Percentiles rank a stretch among this genome's conserved stretches.
phyloP scores from a whole-genome alignment of 352 stramenopile species.

The Globisporangium apiculatum region DNA sequence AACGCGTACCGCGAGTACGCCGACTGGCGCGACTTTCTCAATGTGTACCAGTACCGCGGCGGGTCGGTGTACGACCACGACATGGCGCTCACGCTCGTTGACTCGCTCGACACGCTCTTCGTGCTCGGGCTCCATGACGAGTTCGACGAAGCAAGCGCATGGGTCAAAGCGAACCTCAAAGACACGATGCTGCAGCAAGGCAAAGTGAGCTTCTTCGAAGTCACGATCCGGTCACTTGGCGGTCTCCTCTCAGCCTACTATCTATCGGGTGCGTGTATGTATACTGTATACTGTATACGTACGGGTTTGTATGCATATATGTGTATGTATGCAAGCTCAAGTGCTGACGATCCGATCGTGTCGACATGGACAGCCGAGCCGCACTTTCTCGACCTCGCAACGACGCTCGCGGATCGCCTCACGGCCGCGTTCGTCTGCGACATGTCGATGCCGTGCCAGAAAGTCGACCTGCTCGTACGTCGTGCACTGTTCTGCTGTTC shows the following conservation, averaged over 20 bases:
- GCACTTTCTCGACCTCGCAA: slow-evolving; percentile 38
- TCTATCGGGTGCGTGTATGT: slow-evolving; percentile 24
- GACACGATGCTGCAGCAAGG: slow-evolving; percentile 23
- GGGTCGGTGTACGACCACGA: slow-evolving; percentile 37
- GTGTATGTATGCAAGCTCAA: too few species aligned
- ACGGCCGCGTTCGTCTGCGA: slow-evolving; percentile 28
- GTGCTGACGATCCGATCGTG: neutral
- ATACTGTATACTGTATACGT: too few species aligned
- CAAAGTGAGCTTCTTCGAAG: slow-evolving; percentile 54
- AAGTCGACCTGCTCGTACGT: slow-evolving; percentile 33
- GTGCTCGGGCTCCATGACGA: slow-evolving; percentile 53
- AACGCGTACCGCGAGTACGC: slow-evolving; percentile 33
- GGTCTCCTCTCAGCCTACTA: slow-evolving; percentile 49
- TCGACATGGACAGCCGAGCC: neutral
- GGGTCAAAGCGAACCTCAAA: slow-evolving; percentile 37
- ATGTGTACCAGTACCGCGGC: slow-evolving; percentile 17
- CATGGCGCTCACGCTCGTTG: slow-evolving; percentile 56
- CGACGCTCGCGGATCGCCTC: slow-evolving; percentile 26
- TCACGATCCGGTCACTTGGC: slow-evolving; percentile 50
- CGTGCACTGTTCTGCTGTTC: neutral
- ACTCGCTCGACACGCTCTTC: slow-evolving; percentile 67
- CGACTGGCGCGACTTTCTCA: slow-evolving; percentile 32
- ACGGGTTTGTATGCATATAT: too few species aligned
- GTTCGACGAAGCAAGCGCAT: slow-evolving; percentile 51
- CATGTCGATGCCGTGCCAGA: slow-evolving; percentile 25